Conservation (phyloP, 495 filamentous ascomycete species). For the Cetradonia linearis region DNA sequence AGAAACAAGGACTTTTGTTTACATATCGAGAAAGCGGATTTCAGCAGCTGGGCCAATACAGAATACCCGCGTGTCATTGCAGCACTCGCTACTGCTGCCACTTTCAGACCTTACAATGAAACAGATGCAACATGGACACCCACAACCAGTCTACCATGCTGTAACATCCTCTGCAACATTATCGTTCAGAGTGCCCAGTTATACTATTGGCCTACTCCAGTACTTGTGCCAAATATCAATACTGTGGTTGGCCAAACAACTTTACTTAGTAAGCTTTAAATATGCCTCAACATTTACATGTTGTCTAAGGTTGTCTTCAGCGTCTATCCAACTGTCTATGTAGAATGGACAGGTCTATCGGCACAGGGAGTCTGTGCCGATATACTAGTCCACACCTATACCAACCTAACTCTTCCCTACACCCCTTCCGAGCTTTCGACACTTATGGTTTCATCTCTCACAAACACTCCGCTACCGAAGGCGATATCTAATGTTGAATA, state of each 20-base stretch:
- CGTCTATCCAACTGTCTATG: neutral
- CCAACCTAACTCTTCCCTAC: neutral
- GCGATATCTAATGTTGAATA: too few species aligned
- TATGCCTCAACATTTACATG: neutral
- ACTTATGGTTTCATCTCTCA: too few species aligned
- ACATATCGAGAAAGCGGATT: neutral
- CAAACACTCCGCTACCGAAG: too few species aligned
- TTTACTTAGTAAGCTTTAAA: neutral
- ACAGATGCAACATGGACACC: neutral
- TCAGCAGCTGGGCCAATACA: neutral
- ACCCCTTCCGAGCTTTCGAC: neutral
- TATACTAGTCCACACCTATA: neutral
- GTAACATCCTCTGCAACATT: neutral
- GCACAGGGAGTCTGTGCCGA: neutral
- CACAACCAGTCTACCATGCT: neutral
- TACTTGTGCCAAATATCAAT: neutral
- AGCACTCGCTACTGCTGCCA: too few species aligned
- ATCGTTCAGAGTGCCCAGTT: neutral
- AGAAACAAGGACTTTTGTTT: neutral
- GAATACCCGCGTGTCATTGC: too few species aligned
- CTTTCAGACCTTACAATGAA: too few species aligned
- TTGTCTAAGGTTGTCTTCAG: neutral
- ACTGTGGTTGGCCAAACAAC: neutral
- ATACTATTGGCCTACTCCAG: constrained; percentile 2
- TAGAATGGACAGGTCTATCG: neutral